These are phyloP conservation scores for Hypoxylon rickii DNA, from an alignment of 495 filamentous ascomycete species.

Conservation along the genomic window DNA sequence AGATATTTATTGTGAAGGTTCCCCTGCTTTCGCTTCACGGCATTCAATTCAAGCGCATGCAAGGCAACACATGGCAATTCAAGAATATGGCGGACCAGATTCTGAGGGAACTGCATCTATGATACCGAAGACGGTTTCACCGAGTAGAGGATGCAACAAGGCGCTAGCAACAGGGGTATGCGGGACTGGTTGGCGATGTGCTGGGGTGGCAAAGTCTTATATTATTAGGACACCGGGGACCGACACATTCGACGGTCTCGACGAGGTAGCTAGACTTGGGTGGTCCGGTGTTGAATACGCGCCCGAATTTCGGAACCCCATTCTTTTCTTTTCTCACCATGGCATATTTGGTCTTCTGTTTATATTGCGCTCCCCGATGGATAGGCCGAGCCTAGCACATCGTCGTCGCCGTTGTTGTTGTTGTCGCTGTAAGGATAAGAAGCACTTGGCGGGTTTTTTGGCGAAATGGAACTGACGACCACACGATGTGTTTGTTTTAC, in stretches of 20 bases:
- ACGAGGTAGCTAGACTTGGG: slow-evolving; percentile 5
- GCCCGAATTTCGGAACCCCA: slow-evolving; percentile 1
- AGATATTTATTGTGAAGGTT: slow-evolving; percentile 98
- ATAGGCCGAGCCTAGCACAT: slow-evolving; percentile 6
- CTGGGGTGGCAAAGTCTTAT: background rate
- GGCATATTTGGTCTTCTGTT: slow-evolving; percentile 5
- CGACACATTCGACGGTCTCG: slow-evolving; percentile 5
- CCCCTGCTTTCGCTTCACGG: slow-evolving; percentile 91
- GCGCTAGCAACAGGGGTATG: background rate
- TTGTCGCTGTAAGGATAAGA: slow-evolving; percentile 26
- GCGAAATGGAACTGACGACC: slow-evolving; percentile 26
- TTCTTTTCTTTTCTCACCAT: background rate
- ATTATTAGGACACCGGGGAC: background rate
- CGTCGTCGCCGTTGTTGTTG: slow-evolving; percentile 8
- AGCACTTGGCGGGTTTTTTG: slow-evolving; percentile 29
- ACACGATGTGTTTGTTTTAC: slow-evolving; percentile 21
- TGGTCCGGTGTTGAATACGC: slow-evolving; percentile 17
- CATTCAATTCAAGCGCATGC: slow-evolving; percentile 97
- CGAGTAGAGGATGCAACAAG: background rate
- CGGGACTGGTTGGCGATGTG: background rate
- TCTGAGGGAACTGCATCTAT: slow-evolving; percentile 83
- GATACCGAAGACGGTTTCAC: slow-evolving; percentile 21
- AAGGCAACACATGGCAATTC: slow-evolving; percentile 96
- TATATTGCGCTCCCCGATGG: slow-evolving; percentile 4
- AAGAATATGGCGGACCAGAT: slow-evolving; percentile 97